Base-by-base conservation (phyloP, 805 yeast species). In the Myxozyma neglecta region DNA sequence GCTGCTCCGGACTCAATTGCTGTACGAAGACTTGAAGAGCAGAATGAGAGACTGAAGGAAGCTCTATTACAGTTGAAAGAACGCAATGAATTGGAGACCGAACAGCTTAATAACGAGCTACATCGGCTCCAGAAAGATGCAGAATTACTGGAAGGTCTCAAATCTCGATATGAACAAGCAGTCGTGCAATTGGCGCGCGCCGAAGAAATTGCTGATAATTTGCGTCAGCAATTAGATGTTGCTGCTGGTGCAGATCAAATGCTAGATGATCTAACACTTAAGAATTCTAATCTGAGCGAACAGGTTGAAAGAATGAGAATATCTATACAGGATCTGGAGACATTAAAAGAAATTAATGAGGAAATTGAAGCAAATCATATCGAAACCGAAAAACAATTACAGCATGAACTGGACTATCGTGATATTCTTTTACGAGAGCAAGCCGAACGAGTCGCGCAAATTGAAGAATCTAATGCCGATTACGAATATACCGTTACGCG, bases 271-370 rank as follows among this genome's bases (percentile, higher is more conserved):
- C 69, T 80, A 29, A 74, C 80, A 0, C 72, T 71, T 34, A 65
- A 77, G 57, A 81, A 81, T 55, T 56, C 73, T 8, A 75, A 69
- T 32, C 71, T 83, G 20, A 68, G 66, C 18, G 72, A 69, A 10
- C 65, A 77, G 47, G 73, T 83, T 6, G 66, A 64, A 1, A 72
- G 69, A n/a, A 72, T 84, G 20, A 71, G 76, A 37, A 64, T 65
- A 3, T 76, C 82, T 0, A 74, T 85, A 1, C 75, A 75, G 1
- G 88, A 85, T 24, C 72, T 85, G 39, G 83, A 79, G 49, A 84
- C 82, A 53, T 69, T 86, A 20, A 82, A 81, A 60, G 81, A 79
- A 50, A 69, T 85, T 9, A 83, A 82, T 60, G 81, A 77, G 56
- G 82, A 81, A 57, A 72, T 85, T 36, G 86, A 84, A 57, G 78